Percentiles rank a stretch among this genome's conserved stretches.
phyloP scores from a whole-genome alignment of 1,139 yeast species.

The Pichia terricola region DNA sequence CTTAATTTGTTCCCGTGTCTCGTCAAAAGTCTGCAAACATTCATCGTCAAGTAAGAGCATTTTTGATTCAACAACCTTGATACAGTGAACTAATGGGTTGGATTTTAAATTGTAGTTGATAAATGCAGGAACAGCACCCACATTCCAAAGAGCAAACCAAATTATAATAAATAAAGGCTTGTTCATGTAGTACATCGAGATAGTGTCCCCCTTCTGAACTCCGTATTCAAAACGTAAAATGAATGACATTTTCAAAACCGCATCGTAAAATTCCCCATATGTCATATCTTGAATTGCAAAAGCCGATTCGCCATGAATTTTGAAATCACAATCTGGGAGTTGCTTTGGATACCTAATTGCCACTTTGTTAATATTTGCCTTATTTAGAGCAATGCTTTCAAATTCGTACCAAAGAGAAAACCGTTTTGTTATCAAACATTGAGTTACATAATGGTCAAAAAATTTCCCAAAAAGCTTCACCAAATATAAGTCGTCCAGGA shows the following conservation, averaged over 20 bases:
- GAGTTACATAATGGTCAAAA: conserved; percentile 36
- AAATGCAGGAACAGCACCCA: conserved; percentile 86
- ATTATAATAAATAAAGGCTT: conserved; percentile 71
- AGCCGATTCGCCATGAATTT: conserved; percentile 35
- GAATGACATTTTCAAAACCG: conserved; percentile 55
- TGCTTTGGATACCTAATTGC: conserved; percentile 19
- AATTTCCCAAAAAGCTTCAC: conserved; percentile 33
- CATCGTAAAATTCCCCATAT: conserved; percentile 57
- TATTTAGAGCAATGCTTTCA: conserved; percentile 13
- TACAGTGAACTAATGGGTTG: conserved; percentile 69
- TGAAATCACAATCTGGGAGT: conserved; percentile 9
- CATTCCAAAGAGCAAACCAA: conserved; percentile 85
- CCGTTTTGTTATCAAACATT: conserved; percentile 24
- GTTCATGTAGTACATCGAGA: conserved; percentile 73
- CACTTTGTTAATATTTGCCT: conserved; percentile 5
- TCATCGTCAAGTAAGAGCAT: conserved; percentile 69
- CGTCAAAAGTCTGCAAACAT: conserved; percentile 42
- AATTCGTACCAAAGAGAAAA: conserved; percentile 21
- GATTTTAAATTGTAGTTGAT: conserved; percentile 74
- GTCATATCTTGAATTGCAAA: conserved; percentile 58
- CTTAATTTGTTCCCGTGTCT: conserved; percentile 42
- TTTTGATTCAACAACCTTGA: conserved; percentile 55
- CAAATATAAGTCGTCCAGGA: conserved; percentile 45
- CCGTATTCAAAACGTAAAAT: conserved; percentile 57
- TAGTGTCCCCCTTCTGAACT: conserved; percentile 56